These are phyloP conservation scores for Berberis vulgaris DNA, from an alignment of 164 flowering plant species.

Conservation along the genomic window DNA sequence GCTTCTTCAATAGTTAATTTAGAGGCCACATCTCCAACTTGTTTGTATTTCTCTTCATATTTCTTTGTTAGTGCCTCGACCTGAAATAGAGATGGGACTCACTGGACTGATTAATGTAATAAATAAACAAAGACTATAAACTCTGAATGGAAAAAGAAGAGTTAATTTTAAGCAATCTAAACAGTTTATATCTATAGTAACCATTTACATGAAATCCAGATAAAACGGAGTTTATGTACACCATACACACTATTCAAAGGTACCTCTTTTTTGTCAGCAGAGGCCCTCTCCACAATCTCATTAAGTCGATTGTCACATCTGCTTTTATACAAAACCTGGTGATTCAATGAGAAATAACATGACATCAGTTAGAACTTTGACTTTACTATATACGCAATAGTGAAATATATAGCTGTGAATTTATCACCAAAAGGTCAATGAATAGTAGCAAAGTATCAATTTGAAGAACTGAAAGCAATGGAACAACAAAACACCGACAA, in stretches of 20 bases:
- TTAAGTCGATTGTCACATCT: conserved; percentile 88
- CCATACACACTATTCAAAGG: not conserved
- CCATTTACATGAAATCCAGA: too few species aligned
- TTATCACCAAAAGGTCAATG: too few species aligned
- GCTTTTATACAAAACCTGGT: conserved; percentile 81
- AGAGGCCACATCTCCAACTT: conserved; percentile 78
- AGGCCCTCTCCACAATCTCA: conserved; percentile 83
- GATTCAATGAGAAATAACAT: conserved; percentile 1
- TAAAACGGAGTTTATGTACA: not conserved
- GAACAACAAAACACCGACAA: too few species aligned
- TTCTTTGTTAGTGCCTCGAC: conserved; percentile 72
- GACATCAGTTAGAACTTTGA: too few species aligned
- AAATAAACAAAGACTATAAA: not conserved
- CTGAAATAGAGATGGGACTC: conserved; percentile 24
- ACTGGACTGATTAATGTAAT: not conserved
- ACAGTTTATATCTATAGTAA: too few species aligned
- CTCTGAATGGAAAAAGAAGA: too few species aligned
- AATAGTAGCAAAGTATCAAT: too few species aligned
- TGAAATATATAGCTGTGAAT: too few species aligned
- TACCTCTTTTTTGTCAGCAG: conserved; percentile 88
- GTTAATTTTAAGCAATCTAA: too few species aligned
- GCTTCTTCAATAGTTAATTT: conserved; percentile 93
- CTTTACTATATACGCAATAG: too few species aligned
- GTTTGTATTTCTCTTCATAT: conserved; percentile 93
- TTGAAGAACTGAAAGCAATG: too few species aligned